These are phyloP conservation scores for Collybia nuda DNA, from an alignment of 768 basidiomycete species.

Conservation along the genomic window DNA sequence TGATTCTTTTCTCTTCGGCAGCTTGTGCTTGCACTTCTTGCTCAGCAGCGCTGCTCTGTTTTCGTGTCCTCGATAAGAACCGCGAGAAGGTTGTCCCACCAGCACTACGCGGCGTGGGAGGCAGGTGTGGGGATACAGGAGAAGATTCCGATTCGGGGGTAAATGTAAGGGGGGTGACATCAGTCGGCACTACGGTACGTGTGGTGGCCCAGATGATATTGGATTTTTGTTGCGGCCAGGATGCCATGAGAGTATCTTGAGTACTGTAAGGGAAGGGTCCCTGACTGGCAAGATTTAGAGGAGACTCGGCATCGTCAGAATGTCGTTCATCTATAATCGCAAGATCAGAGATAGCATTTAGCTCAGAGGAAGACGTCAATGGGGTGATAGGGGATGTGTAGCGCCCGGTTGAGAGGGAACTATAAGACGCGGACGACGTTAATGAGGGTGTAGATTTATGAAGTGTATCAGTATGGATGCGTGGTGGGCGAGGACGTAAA, in stretches of 20 bases:
- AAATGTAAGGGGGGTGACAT: not conserved
- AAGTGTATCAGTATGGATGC: constrained; percentile 15
- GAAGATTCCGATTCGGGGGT: not conserved
- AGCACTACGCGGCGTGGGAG: constrained; percentile 12
- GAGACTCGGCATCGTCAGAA: constrained; percentile 6
- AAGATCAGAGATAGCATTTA: constrained; percentile 18
- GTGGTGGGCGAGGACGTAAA: constrained; percentile 22
- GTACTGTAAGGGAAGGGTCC: constrained; percentile 10
- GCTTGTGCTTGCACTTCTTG: constrained; percentile 21
- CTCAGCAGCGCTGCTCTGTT: constrained; percentile 3
- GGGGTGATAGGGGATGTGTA: constrained; percentile 29
- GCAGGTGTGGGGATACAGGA: constrained; percentile 4
- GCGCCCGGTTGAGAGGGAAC: constrained; percentile 27
- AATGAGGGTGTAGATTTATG: constrained; percentile 36
- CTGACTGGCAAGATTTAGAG: not conserved
- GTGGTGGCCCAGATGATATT: constrained; percentile 15
- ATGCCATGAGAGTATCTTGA: constrained; percentile 10
- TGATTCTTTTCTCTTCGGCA: constrained; percentile 21
- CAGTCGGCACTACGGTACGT: not conserved
- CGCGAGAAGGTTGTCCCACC: constrained; percentile 19
- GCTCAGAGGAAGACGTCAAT: constrained; percentile 25
- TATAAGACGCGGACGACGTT: constrained; percentile 38
- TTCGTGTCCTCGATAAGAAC: constrained; percentile 19
- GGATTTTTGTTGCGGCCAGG: constrained; percentile 29
- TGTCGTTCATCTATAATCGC: constrained; percentile 38